These are phyloP conservation scores for Astrocystis sublimbata DNA, from an alignment of 495 filamentous ascomycete species.

Conservation along the genomic window DNA sequence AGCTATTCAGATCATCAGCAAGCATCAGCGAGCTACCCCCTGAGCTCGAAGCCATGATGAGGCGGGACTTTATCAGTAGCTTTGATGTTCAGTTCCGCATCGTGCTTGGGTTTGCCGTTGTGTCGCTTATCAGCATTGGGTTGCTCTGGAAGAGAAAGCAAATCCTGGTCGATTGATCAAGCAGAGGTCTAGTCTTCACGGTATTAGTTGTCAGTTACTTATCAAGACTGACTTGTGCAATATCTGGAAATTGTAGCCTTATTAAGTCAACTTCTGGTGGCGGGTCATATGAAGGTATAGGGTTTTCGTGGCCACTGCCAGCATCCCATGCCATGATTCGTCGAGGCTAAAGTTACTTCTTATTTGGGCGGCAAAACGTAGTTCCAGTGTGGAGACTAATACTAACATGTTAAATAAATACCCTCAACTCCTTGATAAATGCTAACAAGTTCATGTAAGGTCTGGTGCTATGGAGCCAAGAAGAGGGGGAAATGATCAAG, in stretches of 20 bases:
- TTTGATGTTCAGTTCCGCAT: conserved; percentile 24
- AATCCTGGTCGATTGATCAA: conserved; percentile 11
- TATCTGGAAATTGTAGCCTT: neutral
- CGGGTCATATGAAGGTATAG: neutral
- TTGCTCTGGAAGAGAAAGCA: conserved; percentile 15
- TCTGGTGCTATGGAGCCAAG: too few species aligned
- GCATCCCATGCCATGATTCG: too few species aligned
- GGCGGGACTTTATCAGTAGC: conserved; percentile 14
- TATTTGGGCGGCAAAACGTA: too few species aligned
- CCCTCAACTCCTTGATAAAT: too few species aligned
- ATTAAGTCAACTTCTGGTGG: neutral
- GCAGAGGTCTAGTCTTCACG: neutral
- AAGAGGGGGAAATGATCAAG: neutral
- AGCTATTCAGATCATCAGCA: conserved; percentile 16
- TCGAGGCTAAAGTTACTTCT: too few species aligned
- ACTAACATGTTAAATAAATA: too few species aligned
- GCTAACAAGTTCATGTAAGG: too few species aligned
- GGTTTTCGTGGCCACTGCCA: too few species aligned
- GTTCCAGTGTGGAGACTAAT: too few species aligned
- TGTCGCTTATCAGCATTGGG: neutral
- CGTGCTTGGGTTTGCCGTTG: conserved; percentile 22
- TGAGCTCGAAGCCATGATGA: neutral
- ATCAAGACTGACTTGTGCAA: neutral
- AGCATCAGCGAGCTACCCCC: conserved; percentile 11
- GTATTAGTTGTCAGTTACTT: neutral